These are phyloP conservation scores for Blastobotrys peoriensis DNA, from an alignment of 805 yeast species.

Conservation along the genomic window DNA sequence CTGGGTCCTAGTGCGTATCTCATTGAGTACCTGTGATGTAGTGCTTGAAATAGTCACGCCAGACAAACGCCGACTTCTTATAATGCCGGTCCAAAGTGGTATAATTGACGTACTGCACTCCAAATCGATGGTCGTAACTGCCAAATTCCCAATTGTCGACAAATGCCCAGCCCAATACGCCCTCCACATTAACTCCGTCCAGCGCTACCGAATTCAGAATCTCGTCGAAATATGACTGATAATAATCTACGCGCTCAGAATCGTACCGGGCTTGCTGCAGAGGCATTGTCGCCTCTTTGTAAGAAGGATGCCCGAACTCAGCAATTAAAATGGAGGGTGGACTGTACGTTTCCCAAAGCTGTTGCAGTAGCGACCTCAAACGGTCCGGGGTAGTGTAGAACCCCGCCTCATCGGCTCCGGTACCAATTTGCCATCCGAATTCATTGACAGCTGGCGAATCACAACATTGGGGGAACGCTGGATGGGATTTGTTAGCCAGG, in stretches of 20 bases:
- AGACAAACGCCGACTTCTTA: constrained; percentile 15
- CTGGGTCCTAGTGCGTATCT: too few species aligned
- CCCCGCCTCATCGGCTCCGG: constrained; percentile 26
- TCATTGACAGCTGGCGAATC: constrained; percentile 24
- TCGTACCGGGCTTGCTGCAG: constrained; percentile 28
- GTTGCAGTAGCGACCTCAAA: constrained; percentile 14
- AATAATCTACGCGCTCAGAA: constrained; percentile 27
- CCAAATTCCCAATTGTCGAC: constrained; percentile 31
- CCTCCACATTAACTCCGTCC: constrained; percentile 27
- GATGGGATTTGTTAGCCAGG: constrained; percentile 20
- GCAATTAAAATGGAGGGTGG: constrained; percentile 27
- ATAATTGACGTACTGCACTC: constrained; percentile 15
- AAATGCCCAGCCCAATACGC: constrained; percentile 31
- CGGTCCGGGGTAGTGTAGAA: constrained; percentile 21
- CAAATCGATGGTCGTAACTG: constrained; percentile 15
- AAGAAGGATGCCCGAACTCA: constrained; percentile 34
- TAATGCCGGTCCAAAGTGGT: constrained; percentile 9
- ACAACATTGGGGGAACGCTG: constrained; percentile 29
- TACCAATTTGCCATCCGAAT: constrained; percentile 21
- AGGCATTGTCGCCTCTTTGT: constrained; percentile 28
- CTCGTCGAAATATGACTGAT: constrained; percentile 25
- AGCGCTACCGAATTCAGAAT: constrained; percentile 21
- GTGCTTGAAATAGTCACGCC: constrained; percentile 15
- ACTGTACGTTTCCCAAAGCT: constrained; percentile 23
- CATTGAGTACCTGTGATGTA: too few species aligned